These are phyloP conservation scores for Phaseolus coccineus DNA, from an alignment of 331 rosid species.

Conservation along the genomic window DNA sequence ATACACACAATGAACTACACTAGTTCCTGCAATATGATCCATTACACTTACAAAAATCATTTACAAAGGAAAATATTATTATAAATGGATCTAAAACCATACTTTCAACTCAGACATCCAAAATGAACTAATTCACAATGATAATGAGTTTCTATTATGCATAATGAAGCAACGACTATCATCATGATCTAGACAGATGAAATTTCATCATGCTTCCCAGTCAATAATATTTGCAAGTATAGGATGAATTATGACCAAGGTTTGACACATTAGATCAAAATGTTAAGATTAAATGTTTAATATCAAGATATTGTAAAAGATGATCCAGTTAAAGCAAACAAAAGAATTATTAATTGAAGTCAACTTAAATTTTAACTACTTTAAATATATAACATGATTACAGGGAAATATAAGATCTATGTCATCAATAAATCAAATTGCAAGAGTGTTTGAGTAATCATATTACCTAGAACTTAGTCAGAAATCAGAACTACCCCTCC, in stretches of 20 bases:
- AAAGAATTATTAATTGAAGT: background rate
- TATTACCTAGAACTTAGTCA: background rate
- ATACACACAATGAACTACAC: background rate
- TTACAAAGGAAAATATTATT: no score
- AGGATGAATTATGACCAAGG: background rate
- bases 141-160: background rate
- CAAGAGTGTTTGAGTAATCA: background rate
- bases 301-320: background rate
- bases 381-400: background rate
- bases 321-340: background rate
- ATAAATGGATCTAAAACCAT: background rate
- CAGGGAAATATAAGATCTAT: background rate
- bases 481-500: background rate
- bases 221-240: background rate
- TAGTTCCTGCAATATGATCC: background rate
- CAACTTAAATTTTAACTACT: background rate
- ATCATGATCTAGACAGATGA: background rate
- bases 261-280: background rate
- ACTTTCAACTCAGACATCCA: background rate
- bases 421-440: background rate
- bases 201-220: background rate
- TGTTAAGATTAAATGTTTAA: background rate
- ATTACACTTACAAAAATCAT: background rate
- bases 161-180: background rate
- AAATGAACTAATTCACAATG: background rate